Conservation (phyloP, 1,284 basidiomycete species). For the Rhodotorula glutinis region DNA sequence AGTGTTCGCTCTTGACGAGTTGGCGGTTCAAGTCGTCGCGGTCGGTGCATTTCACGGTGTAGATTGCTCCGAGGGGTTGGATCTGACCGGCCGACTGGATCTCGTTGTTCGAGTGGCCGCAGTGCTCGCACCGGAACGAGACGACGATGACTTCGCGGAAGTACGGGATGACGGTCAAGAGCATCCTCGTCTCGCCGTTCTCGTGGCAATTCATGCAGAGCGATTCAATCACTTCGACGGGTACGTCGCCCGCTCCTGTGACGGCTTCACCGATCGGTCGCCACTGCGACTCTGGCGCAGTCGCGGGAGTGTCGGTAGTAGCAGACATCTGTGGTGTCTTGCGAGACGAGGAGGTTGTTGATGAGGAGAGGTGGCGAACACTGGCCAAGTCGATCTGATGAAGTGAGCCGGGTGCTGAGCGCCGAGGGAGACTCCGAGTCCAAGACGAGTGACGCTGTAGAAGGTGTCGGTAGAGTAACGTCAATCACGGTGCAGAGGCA, state of each 20-base stretch:
- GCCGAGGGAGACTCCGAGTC: too few relatives aligned
- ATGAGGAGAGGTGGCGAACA: too few relatives aligned
- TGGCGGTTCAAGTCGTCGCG: constrained; percentile 85
- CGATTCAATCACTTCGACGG: constrained; percentile 60
- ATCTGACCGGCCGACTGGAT: constrained; percentile 88
- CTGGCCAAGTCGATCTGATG: too few relatives aligned
- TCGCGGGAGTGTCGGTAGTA: neutral
- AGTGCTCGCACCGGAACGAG: constrained; percentile 93
- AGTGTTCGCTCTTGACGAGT: constrained; percentile 82
- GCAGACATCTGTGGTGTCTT: too few relatives aligned
- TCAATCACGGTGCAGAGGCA: too few relatives aligned
- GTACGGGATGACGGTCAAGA: constrained; percentile 93
- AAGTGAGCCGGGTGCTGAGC: too few relatives aligned
- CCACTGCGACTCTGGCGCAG: constrained; percentile 17
- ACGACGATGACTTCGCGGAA: constrained; percentile 94
- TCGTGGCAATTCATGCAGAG: constrained; percentile 82
- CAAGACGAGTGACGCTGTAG: too few relatives aligned
- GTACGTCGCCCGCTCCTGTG: constrained; percentile 32
- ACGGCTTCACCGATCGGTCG: constrained; percentile 35
- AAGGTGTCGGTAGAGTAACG: too few relatives aligned
- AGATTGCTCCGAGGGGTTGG: constrained; percentile 60
- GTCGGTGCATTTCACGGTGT: constrained; percentile 75
- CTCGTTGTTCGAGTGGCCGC: constrained; percentile 85
- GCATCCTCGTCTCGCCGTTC: constrained; percentile 83
- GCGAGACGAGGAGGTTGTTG: too few relatives aligned